phyloP scores from a whole-genome alignment of 257 asterid species.

The Fraxinus cuspidata region DNA sequence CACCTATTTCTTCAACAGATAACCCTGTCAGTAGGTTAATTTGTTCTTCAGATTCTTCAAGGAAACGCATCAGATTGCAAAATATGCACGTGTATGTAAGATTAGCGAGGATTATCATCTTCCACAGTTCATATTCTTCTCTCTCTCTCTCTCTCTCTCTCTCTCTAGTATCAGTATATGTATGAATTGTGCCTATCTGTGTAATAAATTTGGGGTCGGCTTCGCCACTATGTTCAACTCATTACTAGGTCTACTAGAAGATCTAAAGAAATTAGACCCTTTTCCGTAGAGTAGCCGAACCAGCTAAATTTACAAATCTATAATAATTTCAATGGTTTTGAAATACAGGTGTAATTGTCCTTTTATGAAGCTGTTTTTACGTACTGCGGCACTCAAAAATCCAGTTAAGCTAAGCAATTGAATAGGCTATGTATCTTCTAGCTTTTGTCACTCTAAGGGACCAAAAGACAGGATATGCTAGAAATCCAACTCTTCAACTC shows the following conservation, averaged over 20 bases:
- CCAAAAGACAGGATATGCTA: slow-evolving; percentile 48
- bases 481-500: slow-evolving; percentile 41
- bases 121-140: too few relatives aligned
- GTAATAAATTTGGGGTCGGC: not conserved
- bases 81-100: too few relatives aligned
- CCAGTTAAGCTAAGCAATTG: slow-evolving; percentile 36
- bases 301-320: slow-evolving; percentile 10
- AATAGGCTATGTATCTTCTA: slow-evolving; percentile 29
- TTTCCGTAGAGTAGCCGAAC: not conserved
- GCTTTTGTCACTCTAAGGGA: slow-evolving; percentile 32
- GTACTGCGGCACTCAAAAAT: slow-evolving; percentile 7
- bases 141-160: too few relatives aligned
- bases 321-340: slow-evolving; percentile 28
- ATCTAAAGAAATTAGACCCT: too few relatives aligned
- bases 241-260: too few relatives aligned
- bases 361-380: slow-evolving; percentile 25
- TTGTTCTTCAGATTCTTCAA: not conserved
- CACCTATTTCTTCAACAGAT: not conserved
- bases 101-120: too few relatives aligned
- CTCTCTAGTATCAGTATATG: too few relatives aligned
- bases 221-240: not conserved
- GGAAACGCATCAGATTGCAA: too few relatives aligned
- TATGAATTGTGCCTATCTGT: too few relatives aligned
- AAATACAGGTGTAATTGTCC: slow-evolving; percentile 38
- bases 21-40: not conserved